A percentile compares a stretch with the other conserved stretches of the same genome.
Evolutionary conservation across 345 rosid genomes (phyloP).

Genomic region (Gossypium raimondii): DNA sequence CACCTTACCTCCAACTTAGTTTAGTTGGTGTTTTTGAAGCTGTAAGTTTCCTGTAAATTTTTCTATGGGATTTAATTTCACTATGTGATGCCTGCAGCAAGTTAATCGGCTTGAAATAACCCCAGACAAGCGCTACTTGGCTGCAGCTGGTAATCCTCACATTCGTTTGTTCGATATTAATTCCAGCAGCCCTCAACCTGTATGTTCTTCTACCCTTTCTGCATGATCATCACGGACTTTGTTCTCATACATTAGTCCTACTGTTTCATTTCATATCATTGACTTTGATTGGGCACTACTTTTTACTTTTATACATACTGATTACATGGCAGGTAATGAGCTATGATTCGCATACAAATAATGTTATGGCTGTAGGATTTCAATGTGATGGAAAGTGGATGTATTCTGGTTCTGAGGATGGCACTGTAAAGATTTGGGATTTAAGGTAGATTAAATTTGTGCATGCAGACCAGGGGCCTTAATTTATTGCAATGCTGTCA

Average conservation of each 20-base stretch:
- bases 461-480: background rate
- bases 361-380: constrained; percentile 97
- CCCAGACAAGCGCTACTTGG: constrained; percentile 72
- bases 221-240: background rate
- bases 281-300: background rate
- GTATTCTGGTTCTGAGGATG: constrained; percentile 99
- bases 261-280: background rate
- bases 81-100: constrained; percentile 42
- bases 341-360: constrained; percentile 86
- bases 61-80: constrained; percentile 4
- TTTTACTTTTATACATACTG: background rate
- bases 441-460: constrained; percentile 46
- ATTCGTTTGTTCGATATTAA: constrained; percentile 69
- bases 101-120: constrained; percentile 94
- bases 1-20: background rate
- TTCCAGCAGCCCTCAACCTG: constrained; percentile 16
- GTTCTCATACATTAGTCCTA: background rate
- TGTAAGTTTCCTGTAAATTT: background rate
- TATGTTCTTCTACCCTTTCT: background rate
- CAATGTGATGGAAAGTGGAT: constrained; percentile 98
- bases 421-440: constrained; percentile 96
- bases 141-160: constrained; percentile 95
- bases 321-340: constrained; percentile 59
- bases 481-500: background rate
- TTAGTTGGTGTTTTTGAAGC: background rate